A percentile compares a stretch with the other conserved stretches of the same genome.
Conservation (phyloP, 75 land plant genomes). For the Picea glauca region DNA sequence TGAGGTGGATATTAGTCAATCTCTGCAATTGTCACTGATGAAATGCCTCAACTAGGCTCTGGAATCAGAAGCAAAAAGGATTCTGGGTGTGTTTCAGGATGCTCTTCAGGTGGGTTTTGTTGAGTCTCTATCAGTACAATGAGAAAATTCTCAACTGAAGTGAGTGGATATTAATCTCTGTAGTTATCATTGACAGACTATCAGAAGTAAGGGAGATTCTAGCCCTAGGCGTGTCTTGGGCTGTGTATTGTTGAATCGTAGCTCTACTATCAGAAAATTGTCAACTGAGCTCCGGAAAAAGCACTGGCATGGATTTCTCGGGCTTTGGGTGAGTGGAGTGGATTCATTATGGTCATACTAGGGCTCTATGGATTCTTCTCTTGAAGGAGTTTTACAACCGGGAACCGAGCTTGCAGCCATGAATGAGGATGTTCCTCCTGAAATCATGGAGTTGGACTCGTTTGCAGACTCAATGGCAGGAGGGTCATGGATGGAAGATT, state of each 20-base stretch:
- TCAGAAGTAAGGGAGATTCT: no score
- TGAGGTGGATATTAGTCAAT: neutral
- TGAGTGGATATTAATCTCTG: no score
- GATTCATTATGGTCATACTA: neutral
- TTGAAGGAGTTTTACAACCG: neutral
- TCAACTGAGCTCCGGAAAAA: no score
- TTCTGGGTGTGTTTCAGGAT: neutral
- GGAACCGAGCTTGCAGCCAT: neutral
- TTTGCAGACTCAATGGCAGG: slow-evolving; percentile 2
- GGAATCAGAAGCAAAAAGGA: neutral
- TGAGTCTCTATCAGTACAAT: no score
- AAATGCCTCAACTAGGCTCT: neutral
- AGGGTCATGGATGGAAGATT: slow-evolving; percentile 3
- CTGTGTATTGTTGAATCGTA: no score
- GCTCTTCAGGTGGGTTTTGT: neutral
- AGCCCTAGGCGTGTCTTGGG: no score
- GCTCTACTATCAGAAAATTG: no score
- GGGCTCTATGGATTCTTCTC: neutral
- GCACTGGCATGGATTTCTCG: no score
- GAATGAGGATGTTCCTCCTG: neutral
- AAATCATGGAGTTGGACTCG: neutral
- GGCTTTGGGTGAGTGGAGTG: neutral
- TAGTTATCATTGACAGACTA: no score
- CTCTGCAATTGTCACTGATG: neutral
- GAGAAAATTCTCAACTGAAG: no score